Percentiles rank a stretch among this genome's conserved stretches.
phyloP scores from a whole-genome alignment of 2,329 filamentous ascomycete species.

The Exserohilum rostratum region DNA sequence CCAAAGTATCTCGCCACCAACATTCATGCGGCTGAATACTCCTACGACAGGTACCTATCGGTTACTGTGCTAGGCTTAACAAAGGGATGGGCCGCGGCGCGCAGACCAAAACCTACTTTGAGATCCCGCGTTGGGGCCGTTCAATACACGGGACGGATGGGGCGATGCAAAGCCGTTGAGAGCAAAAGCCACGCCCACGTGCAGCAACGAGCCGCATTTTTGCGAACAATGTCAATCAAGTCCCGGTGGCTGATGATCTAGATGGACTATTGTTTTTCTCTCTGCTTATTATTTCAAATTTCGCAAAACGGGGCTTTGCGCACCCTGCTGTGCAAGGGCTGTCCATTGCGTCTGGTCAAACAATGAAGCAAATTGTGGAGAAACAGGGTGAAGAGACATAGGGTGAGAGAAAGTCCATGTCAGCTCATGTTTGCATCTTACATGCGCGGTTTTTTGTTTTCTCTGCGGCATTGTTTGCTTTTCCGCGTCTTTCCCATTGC shows the following conservation, averaged over 20 bases:
- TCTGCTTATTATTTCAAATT: background rate
- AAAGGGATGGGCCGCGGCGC: background rate
- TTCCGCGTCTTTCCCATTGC: no score
- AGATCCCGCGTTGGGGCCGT: background rate
- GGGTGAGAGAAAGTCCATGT: no score
- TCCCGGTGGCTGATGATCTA: constrained; percentile 3
- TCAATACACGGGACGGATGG: background rate
- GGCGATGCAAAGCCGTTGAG: background rate
- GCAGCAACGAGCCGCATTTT: background rate
- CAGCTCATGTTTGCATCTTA: no score
- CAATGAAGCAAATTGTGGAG: no score
- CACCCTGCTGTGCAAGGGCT: background rate
- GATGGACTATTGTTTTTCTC: background rate
- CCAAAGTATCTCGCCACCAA: constrained; percentile 10
- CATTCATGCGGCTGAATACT: constrained; percentile 9
- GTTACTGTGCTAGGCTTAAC: background rate
- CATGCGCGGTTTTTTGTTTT: background rate
- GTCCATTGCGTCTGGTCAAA: no score
- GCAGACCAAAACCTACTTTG: no score
- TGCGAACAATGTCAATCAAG: constrained; percentile 1
- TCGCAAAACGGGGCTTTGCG: background rate
- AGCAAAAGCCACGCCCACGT: background rate
- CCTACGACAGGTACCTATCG: constrained; percentile 6
- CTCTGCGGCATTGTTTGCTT: background rate
- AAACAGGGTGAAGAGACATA: no score